Percentiles rank a stretch among this genome's conserved stretches.
Conservation (phyloP, 2,329 filamentous ascomycete genomes). For the Claviceps sp. region DNA sequence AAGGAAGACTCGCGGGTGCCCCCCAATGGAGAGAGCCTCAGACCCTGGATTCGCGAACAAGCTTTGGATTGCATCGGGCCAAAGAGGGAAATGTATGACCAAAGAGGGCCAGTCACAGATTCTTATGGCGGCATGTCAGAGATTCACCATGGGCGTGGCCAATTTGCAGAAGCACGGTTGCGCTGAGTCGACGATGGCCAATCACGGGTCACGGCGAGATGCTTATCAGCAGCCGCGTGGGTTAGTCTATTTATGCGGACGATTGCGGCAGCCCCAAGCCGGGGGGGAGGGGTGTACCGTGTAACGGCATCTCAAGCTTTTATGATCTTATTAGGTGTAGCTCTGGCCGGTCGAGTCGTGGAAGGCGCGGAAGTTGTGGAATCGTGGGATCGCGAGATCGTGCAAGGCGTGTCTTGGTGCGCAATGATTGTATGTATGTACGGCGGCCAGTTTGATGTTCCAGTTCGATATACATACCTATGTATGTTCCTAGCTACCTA, state of each 20-base stretch:
- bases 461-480: too few species aligned
- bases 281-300: not conserved
- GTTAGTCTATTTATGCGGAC: not conserved
- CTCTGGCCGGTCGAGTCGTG: not conserved
- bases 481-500: too few species aligned
- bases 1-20: too few species aligned
- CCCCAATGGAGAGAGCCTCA: too few species aligned
- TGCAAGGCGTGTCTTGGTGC: too few species aligned
- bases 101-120: constrained; percentile 5
- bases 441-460: not conserved
- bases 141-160: not conserved
- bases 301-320: not conserved
- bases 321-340: not conserved
- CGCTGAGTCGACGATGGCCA: not conserved
- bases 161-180: not conserved
- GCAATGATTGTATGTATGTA: too few species aligned
- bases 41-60: too few species aligned
- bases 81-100: not conserved
- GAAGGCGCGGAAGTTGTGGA: too few species aligned
- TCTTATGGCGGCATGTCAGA: constrained; percentile 3
- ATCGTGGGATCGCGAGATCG: too few species aligned
- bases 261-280: not conserved
- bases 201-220: constrained; percentile 1
- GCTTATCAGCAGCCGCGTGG: constrained; percentile 4
- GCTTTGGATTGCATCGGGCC: too few species aligned